Base-by-base conservation (phyloP, 225 moss, liverwort and hornwort genomes). In the Polytrichum formosum region DNA sequence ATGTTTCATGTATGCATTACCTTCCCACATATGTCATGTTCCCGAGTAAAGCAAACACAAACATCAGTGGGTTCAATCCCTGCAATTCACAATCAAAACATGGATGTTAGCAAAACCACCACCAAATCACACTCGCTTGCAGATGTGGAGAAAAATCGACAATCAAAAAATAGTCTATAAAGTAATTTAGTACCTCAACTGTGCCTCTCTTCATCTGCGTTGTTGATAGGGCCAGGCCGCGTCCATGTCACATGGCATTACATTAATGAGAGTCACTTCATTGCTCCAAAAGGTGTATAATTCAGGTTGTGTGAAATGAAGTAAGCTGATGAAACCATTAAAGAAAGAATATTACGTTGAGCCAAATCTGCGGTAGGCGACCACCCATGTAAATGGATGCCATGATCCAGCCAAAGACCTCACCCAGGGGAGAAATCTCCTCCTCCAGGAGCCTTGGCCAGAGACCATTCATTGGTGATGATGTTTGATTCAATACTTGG, bases 321-420 rank as follows among this genome's bases (percentile, higher is more conserved):
- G 20, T 2, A 66, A 1, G 8, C 8, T 7, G 33, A 33, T n/a
- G n/a, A 66, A 63, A n/a, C 46, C 5, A 35, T 66, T n/a, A 35
- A 7, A 2, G 7, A 7, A 3, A n/a, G 19, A 58, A 30, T 31
- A 31, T 71, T 61, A 94, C 87, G 73, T 98, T 98, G 55, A 98
- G 97, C 77, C 84, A 74, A 20, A 98, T 98, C 76, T 98, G 97
- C 6, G 97, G 97, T 17, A 98, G 26, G 19, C 94, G 82, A 6
- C 97, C 97, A 1, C 94, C 90, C 94, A 98, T 98, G 13, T 98
- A 94, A 26, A 97, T 97, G 0, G 92, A 81, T 22, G 97, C 97
- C 97, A 98, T 98, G 72, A 78, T 82, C 97, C 97, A 98, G 8
- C 97, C 97, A 27, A 91, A 91, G 20, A 91, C 76, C 74, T 92